Base-by-base conservation (phyloP, 73 alveolate species). In the Symbiodinium pilosum region DNA sequence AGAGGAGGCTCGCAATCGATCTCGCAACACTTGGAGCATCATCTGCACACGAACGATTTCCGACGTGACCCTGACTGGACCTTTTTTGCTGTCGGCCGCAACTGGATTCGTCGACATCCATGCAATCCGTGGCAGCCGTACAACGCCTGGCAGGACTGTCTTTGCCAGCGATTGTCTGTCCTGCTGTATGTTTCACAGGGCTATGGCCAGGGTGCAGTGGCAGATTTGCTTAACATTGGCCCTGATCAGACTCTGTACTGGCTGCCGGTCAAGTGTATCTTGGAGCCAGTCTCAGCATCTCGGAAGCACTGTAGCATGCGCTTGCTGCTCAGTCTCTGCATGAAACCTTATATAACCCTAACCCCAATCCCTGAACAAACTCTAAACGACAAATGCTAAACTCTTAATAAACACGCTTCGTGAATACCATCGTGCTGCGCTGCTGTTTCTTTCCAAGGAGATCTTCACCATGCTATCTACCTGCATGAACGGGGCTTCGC, bases 41-140 rank as follows among this genome's bases (percentile, higher is more conserved):
- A 91, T 52, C 75, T 91, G n/a, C 43, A 69, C 88, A 91, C 97
- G 28, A 91, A 91, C 77, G 87, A 91, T 75, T 91, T 91, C 88
- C 97, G 87, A 42, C 51, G 71, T 41, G 97, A 91, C 44, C 97
- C 97, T 9, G 97, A 91, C 52, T 91, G 97, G 97, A 91, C 97
- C 7, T 87, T 91, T 40, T 91, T 91, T 30, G 97, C 97, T 1
- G 81, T 91, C 34, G 97, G 97, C 41, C 88, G 97, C 41, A 91
- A 91, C 52, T 91, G 97, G 97, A 47, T 91, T n/a, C 97, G 97
- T 24, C 97, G 97, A 4, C 97, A 91, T 91, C 56, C 81, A 26
- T 91, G 97, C 97, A 91, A 91, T 43, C 69, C 97, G 1, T 91
- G 97, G 97, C 97, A 91, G 81, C 97, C 88, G 16, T 91, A 91